Conservation (phyloP, 495 filamentous ascomycete genomes). For the Neurospora sp. region DNA sequence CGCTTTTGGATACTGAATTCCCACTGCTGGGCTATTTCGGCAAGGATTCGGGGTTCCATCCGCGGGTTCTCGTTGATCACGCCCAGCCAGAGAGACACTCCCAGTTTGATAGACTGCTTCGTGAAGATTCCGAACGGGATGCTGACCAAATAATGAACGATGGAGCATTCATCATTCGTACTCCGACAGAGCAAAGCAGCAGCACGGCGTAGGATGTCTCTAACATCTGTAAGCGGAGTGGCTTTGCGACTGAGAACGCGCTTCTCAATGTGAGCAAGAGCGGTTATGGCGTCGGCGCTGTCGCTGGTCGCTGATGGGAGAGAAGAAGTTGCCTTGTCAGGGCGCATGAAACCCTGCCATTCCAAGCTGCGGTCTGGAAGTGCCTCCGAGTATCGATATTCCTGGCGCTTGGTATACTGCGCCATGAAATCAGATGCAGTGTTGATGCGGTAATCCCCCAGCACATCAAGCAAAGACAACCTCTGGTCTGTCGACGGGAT, state of each 20-base stretch:
- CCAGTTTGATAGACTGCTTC: slow-evolving; percentile 89
- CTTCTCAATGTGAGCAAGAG: slow-evolving; percentile 56
- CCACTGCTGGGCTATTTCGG: slow-evolving; percentile 79
- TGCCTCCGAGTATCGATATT: slow-evolving; percentile 72
- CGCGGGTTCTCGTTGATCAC: slow-evolving; percentile 93
- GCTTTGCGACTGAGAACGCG: slow-evolving; percentile 53
- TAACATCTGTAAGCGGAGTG: slow-evolving; percentile 63
- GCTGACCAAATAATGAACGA: slow-evolving; percentile 75
- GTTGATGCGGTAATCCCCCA: slow-evolving; percentile 64
- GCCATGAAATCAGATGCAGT: slow-evolving; percentile 91
- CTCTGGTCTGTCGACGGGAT: slow-evolving; percentile 86
- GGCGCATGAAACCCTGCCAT: slow-evolving; percentile 47
- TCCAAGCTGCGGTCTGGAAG: slow-evolving; percentile 53
- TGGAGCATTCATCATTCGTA: slow-evolving; percentile 57
- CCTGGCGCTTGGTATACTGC: slow-evolving; percentile 93
- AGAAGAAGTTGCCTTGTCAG: slow-evolving; percentile 33
- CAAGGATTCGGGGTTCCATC: slow-evolving; percentile 72
- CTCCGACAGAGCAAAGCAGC: slow-evolving; percentile 74
- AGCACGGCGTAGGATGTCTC: slow-evolving; percentile 69
- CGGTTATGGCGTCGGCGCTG: slow-evolving; percentile 44
- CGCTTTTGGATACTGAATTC: slow-evolving; percentile 64
- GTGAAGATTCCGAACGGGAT: slow-evolving; percentile 90
- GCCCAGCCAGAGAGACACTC: slow-evolving; percentile 89
- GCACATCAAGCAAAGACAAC: slow-evolving; percentile 63
- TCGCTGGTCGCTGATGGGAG: slow-evolving; percentile 33